These are phyloP conservation scores for Wickerhamomyces queroliae DNA, from an alignment of 805 yeast genomes.

Conservation along the genomic window DNA sequence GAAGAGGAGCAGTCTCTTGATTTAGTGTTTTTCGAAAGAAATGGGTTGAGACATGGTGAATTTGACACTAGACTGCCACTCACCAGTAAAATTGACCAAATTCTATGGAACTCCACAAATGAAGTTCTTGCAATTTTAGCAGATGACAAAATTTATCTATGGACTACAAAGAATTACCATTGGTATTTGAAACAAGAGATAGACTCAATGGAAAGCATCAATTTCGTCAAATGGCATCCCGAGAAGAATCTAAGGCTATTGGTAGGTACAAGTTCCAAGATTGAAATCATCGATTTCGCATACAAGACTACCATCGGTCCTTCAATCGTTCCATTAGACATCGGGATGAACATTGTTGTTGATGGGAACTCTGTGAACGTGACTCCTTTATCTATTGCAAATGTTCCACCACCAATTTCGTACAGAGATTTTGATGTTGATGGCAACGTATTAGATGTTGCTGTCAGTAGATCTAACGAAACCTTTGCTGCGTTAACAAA, in stretches of 20 bases:
- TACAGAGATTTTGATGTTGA: constrained; percentile 57
- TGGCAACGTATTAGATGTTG: constrained; percentile 54
- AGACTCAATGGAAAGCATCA: constrained; percentile 21
- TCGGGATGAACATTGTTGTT: constrained; percentile 74
- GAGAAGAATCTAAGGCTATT: constrained; percentile 77
- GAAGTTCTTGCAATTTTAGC: constrained; percentile 72
- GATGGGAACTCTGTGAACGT: constrained; percentile 70
- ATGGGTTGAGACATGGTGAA: constrained; percentile 88
- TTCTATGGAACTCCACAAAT: constrained; percentile 79
- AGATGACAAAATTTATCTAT: constrained; percentile 62
- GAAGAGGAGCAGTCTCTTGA: constrained; percentile 43
- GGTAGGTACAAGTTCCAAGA: constrained; percentile 45
- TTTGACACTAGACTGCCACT: constrained; percentile 63
- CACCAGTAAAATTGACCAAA: constrained; percentile 37
- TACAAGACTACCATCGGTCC: constrained; percentile 64
- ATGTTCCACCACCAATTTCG: constrained; percentile 92
- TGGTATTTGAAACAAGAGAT: constrained; percentile 92
- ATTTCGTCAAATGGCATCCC: constrained; percentile 74
- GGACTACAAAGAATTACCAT: constrained; percentile 91
- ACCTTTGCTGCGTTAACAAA: constrained; percentile 52
- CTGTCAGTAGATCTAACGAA: constrained; percentile 56
- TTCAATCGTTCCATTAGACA: constrained; percentile 56
- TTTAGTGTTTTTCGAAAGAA: constrained; percentile 82
- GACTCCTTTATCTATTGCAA: constrained; percentile 81
- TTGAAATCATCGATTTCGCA: constrained; percentile 66